Base-by-base conservation (phyloP, 2,329 filamentous ascomycete genomes). In the Neofusicoccum laricinum region DNA sequence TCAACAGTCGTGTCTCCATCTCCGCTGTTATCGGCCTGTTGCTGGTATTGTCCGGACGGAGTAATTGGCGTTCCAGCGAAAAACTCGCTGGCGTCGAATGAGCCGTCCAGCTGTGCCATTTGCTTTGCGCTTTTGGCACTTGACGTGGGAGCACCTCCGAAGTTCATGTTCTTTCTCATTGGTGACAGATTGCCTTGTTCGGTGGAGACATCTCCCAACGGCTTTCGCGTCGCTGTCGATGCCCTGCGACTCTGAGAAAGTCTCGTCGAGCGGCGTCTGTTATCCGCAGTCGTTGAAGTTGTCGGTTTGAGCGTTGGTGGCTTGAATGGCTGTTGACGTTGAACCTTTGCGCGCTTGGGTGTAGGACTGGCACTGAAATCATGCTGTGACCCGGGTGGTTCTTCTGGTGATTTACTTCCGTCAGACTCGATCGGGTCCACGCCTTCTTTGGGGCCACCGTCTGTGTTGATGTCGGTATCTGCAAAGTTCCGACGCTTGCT, bases 331-430 rank as follows among this genome's bases (percentile, higher is more conserved):
- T 69, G 63, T 14, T 64, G 63, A 15, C 45, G 71, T 5, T 72
- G 71, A 30, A 75, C 71, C 61, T 76, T 79, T 1, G 73, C 66
- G 15, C 81, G 76, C 67, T 83, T 82, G 2, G 79, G 79, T 30
- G 75, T 79, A 1, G 73, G 72, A 17, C 40, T 59, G 41, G 25
- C 41, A 10, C 55, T 59, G 21, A 3, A 19, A 30, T 15, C 32
- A 14, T n/a, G 25, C 21, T 59, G 30, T 8, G 55, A 21, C 3
- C 17, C 30, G 6, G 3, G 5, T 10, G 2, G 2, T 6, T 10
- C 38, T 41, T 25, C 51, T 10, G 61, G 61, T 6, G 58, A 46
- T 6, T 55, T 30, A 8, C 12, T 49, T 11, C 32, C 30, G 17
- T 66, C 14, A 45, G 45, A 36, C 15, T 57, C 32, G 48, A 48